Percentiles rank a stretch among this genome's conserved stretches.
phyloP scores from a whole-genome alignment of 2,329 filamentous ascomycete species.

The Epichloe typhina region DNA sequence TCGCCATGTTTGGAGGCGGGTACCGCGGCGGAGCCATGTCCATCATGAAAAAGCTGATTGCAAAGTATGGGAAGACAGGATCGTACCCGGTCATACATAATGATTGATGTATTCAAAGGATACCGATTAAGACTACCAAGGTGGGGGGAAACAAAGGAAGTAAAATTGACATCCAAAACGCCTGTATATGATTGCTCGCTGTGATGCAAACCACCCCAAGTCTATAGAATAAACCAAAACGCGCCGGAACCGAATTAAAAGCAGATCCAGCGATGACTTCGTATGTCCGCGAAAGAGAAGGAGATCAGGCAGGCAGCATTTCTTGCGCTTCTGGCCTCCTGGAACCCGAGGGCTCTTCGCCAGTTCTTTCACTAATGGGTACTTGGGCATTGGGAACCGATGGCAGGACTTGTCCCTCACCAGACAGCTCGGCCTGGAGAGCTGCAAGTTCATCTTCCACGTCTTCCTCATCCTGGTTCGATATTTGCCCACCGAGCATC shows the following conservation, averaged over 20 bases:
- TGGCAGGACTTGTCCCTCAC: slow-evolving; percentile 14
- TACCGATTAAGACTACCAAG: background rate
- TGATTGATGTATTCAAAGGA: slow-evolving; percentile 4
- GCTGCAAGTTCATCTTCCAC: slow-evolving; percentile 90
- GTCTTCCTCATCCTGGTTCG: slow-evolving; percentile 91
- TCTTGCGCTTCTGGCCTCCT: slow-evolving; percentile 19
- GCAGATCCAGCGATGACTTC: background rate
- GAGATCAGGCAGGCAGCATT: slow-evolving; percentile 24
- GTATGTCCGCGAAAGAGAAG: background rate
- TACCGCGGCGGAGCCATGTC: slow-evolving; percentile 65
- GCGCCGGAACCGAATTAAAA: background rate
- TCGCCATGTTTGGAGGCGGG: slow-evolving; percentile 68
- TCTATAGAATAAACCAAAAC: slow-evolving; percentile 4
- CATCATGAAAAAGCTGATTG: slow-evolving; percentile 63
- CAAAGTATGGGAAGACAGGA: slow-evolving; percentile 47
- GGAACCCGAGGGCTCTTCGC: background rate
- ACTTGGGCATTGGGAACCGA: slow-evolving; percentile 21
- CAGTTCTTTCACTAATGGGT: slow-evolving; percentile 8
- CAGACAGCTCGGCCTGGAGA: slow-evolving; percentile 41
- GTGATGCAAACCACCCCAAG: slow-evolving; percentile 2
- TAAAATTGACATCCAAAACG: slow-evolving; percentile 11
- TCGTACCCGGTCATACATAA: background rate
- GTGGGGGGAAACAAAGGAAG: background rate
- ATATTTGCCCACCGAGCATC: slow-evolving; percentile 76
- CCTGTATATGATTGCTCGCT: slow-evolving; percentile 10